These are phyloP conservation scores for Pseudopyricularia cyperi DNA, from an alignment of 2,329 filamentous ascomycete species.

Conservation along the genomic window DNA sequence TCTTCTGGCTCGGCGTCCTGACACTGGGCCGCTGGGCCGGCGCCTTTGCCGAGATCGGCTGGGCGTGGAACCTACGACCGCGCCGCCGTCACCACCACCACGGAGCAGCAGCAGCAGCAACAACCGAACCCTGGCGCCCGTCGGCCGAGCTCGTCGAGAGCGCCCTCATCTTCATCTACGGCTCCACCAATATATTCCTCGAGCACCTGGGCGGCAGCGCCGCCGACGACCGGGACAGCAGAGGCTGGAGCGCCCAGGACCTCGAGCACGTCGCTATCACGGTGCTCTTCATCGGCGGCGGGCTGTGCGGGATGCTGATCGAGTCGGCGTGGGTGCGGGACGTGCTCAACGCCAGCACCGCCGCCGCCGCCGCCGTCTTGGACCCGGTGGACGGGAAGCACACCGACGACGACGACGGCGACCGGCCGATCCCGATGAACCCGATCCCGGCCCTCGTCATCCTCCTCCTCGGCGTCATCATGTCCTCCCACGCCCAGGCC, in stretches of 20 bases:
- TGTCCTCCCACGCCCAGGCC: conserved; percentile 80
- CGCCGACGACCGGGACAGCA: background rate
- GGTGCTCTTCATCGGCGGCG: conserved; percentile 85
- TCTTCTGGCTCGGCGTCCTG: conserved; percentile 84
- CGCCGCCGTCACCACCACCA: background rate
- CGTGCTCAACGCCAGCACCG: conserved; percentile 44
- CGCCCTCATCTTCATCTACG: conserved; percentile 80
- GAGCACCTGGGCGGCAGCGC: conserved; percentile 64
- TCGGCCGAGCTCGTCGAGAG: conserved; percentile 86
- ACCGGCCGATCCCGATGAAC: conserved; percentile 62
- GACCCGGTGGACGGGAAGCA: conserved; percentile 3
- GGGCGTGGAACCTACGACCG: conserved; percentile 92
- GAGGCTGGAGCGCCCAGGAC: conserved; percentile 62
- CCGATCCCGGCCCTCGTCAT: conserved; percentile 81
- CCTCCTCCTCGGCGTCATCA: conserved; percentile 80
- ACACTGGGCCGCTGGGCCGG: conserved; percentile 85
- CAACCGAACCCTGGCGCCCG: conserved; percentile 44
- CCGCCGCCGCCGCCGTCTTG: conserved; percentile 18
- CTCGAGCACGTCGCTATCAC: conserved; percentile 90
- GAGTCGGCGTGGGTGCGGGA: conserved; percentile 60
- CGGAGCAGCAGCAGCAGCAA: conserved; percentile 24
- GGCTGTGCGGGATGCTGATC: conserved; percentile 74
- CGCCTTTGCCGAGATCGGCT: conserved; percentile 79
- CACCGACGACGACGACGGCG: conserved; percentile 22
- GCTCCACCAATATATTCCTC: conserved; percentile 79